Evolutionary conservation across 345 rosid species (phyloP), one percentile per base, ranked within the genome.

Genomic region (Crucihimalaya himalaica): DNA sequence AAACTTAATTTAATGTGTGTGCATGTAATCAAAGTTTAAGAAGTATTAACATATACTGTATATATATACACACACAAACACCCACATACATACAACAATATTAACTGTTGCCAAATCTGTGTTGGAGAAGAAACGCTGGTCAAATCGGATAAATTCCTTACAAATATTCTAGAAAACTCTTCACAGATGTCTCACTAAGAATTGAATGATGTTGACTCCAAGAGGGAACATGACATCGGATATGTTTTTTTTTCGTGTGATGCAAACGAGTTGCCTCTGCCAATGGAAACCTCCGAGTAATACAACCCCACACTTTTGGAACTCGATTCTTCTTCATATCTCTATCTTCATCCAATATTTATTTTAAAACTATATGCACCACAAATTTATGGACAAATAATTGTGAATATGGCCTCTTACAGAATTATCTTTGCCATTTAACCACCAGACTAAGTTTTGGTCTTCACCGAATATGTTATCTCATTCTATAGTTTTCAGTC

Each of bases 271-370:
- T 76, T 76, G 74, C 79, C 70, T 69, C 57, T 69, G 48, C 64
- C 70, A 29, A 28, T 76, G 66, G 80, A 50, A 69, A 62, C 75
- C 66, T 75, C 70, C 60, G n/a, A 39, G 51, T 60, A 28, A 48
- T 65, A 58, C 78, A 66, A 57, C 63, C 74, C 69, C 74, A 75
- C 74, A 61, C 63, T 43, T 60, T 68, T 68, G 74, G 79, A 75
- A 75, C 74, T 75, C 18, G 64, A 68, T 75, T 75, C 74, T 61
- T 75, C 51, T 68, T 42, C 74, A 21, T 68, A 32, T 55, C 45
- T 56, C 50, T 64, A 34, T 75, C 73, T 59, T 59, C 52, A 43
- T 29, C 56, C 39, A 54, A 31, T 18, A 8, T 35, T 56, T 55
- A 16, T 35, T 55, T 20, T 28, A 11, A 11, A 46, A 29, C 42